A percentile compares a stretch with the other conserved stretches of the same genome.
phyloP scores from a whole-genome alignment of 352 stramenopile genomes.

The Phytophthora aleatoria region DNA sequence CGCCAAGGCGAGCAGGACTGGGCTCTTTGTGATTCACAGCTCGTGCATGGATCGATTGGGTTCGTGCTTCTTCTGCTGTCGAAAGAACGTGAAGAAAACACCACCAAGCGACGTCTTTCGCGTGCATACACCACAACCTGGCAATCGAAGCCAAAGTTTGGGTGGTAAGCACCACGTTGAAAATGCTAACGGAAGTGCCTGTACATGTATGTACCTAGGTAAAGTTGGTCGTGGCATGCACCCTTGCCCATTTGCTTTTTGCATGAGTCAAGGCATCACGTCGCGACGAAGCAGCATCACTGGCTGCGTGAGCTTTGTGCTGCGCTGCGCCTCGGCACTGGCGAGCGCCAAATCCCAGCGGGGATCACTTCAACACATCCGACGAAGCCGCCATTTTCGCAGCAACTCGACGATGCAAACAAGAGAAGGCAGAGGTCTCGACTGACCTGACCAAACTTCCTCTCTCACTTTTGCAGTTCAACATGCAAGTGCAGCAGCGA shows the following conservation, averaged over 20 bases:
- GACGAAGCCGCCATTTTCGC: conserved; percentile 17
- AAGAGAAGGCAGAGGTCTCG: conserved; percentile 17
- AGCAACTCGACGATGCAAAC: conserved; percentile 29
- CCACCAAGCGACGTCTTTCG: conserved; percentile 16
- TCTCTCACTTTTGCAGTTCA: conserved; percentile 5
- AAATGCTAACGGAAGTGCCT: not conserved
- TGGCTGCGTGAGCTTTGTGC: conserved; percentile 30
- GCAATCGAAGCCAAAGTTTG: not conserved
- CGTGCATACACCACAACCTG: conserved; percentile 2
- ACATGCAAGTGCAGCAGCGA: conserved; percentile 13
- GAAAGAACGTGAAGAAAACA: conserved; percentile 6
- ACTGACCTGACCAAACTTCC: not conserved
- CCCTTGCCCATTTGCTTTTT: conserved; percentile 9
- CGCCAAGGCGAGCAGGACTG: not conserved
- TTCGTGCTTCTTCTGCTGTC: conserved; percentile 15
- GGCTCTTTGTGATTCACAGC: conserved; percentile 1
- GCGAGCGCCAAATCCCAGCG: conserved; percentile 1
- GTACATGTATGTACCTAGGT: not conserved
- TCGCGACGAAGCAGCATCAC: conserved; percentile 7
- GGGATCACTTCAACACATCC: conserved; percentile 12
- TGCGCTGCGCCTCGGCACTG: not conserved
- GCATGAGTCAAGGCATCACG: conserved; percentile 18
- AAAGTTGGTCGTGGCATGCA: not conserved
- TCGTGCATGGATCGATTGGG: conserved; percentile 9
- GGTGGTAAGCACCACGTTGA: not conserved